Conservation (phyloP, 352 stramenopile species). For the Globisporangium iwayamae region DNA sequence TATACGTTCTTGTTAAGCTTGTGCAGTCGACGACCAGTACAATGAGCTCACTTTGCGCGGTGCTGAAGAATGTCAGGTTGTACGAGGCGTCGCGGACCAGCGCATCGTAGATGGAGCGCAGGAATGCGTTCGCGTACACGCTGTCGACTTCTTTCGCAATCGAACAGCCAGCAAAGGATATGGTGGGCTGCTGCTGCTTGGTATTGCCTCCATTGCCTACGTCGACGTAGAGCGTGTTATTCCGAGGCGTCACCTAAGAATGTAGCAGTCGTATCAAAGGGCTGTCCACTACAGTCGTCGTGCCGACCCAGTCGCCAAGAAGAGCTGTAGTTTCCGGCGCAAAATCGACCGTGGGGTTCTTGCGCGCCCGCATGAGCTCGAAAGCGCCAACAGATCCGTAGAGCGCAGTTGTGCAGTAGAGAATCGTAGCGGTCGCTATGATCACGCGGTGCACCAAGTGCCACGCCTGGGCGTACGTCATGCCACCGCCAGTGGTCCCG, state of each 20-base stretch:
- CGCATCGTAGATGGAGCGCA: slow-evolving; percentile 13
- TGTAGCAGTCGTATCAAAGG: slow-evolving; percentile 20
- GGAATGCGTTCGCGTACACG: slow-evolving; percentile 14
- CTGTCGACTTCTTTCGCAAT: background rate
- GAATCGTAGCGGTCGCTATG: background rate
- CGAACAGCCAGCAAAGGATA: slow-evolving; percentile 6
- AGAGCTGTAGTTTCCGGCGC: background rate
- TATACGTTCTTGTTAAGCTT: background rate
- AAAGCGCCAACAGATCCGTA: background rate
- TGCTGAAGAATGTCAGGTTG: slow-evolving; percentile 20
- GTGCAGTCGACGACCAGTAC: slow-evolving; percentile 22
- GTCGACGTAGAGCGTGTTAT: slow-evolving; percentile 3
- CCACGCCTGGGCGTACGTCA: background rate
- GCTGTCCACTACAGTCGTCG: slow-evolving; percentile 26
- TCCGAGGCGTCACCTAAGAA: slow-evolving; percentile 16
- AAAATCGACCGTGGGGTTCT: background rate
- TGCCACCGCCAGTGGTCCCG: background rate
- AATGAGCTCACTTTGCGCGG: slow-evolving; percentile 28
- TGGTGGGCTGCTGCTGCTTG: background rate
- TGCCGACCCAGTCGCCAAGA: slow-evolving; percentile 13
- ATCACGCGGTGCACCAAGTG: slow-evolving; percentile 5
- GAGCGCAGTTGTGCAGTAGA: background rate
- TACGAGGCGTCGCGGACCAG: slow-evolving; percentile 12
- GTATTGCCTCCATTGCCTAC: background rate
- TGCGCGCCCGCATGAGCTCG: background rate